Base-by-base conservation (phyloP, 306 rosid species). In the Glycine tomentella region DNA sequence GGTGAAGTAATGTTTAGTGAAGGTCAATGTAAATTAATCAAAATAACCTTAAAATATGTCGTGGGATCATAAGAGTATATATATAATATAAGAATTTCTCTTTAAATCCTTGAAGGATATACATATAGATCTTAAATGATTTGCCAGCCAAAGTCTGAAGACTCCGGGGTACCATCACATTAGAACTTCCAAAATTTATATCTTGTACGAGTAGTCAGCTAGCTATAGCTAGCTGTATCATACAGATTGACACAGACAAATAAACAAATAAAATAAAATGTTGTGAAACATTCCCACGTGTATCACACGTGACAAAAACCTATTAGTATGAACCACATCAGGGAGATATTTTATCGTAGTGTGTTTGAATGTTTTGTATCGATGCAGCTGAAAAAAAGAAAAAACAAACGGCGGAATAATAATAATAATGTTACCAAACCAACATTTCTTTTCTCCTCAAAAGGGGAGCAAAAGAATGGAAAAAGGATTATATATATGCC, bases 391-490 rank as follows among this genome's bases (percentile, higher is more conserved):
- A 50, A 68, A 51, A 34, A 34, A 34, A 16, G 50, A 9, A 14
- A 36, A 33, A 16, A 50, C 0, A 56, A 74, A 74, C 5, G 50
- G 57, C 75, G 8, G 75, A 78, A 78, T 53, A 57, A 79, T 69
- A 38, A 36, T 36, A 36, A 36, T 25, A 67, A n/a, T n/a, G n/a
- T 70, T 45, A 49, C 69, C 45, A 6, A 46, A 16, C 71, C 79
- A 65, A 53, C 79, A 46, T 49, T 34, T 33, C 13, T 5, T 76
- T 50, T 86, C 80, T 67, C 85, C 85, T 86, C 74, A 74, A 80
- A 83, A 82, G 88, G 87, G 59, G 87, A 86, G 90, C 80, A 81
- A 53, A 62, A 50, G 38, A 34, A 65, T 77, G 70, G 31, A 67
- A 76, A 65, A 80, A 44, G 63, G 56, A n/a, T 33, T 55, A 55